Conservation (phyloP, 805 yeast species). For the Ogataea angusta region DNA sequence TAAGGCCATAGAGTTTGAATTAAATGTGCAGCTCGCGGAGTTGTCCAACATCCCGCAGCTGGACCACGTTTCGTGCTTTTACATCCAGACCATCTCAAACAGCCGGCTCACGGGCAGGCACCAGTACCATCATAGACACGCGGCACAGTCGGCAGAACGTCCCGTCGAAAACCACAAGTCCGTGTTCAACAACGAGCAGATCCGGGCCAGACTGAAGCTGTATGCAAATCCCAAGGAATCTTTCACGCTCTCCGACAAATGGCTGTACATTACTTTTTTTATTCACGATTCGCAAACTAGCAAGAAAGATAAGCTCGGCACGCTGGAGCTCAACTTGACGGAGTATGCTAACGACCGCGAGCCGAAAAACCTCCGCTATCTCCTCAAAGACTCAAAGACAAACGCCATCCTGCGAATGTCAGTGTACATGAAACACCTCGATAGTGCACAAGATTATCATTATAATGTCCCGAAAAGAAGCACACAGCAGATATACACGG, state of each 20-base stretch:
- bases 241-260: slow-evolving; percentile 42
- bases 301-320: slow-evolving; percentile 56
- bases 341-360: slow-evolving; percentile 62
- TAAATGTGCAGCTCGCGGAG: slow-evolving; percentile 59
- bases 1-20: slow-evolving; percentile 43
- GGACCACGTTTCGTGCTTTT: slow-evolving; percentile 56
- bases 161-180: slow-evolving; percentile 52
- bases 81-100: slow-evolving; percentile 36
- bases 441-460: slow-evolving; percentile 11
- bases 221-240: slow-evolving; percentile 35
- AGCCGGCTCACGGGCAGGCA: slow-evolving; percentile 11
- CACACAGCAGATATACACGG: slow-evolving; percentile 23
- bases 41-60: slow-evolving; percentile 83
- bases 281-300: slow-evolving; percentile 31
- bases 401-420: slow-evolving; percentile 73
- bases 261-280: slow-evolving; percentile 38
- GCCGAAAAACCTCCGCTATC: slow-evolving; percentile 55
- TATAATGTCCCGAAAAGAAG: slow-evolving; percentile 22
- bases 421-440: slow-evolving; percentile 31
- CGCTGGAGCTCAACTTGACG: slow-evolving; percentile 61
- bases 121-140: slow-evolving; percentile 17
- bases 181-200: slow-evolving; percentile 36
- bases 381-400: slow-evolving; percentile 74
- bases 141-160: slow-evolving; percentile 40
- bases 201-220: slow-evolving; percentile 36